A percentile compares a stretch with the other conserved stretches of the same genome.
Evolutionary conservation across 345 rosid species (phyloP).

Genomic region (Salix suchowensis): DNA sequence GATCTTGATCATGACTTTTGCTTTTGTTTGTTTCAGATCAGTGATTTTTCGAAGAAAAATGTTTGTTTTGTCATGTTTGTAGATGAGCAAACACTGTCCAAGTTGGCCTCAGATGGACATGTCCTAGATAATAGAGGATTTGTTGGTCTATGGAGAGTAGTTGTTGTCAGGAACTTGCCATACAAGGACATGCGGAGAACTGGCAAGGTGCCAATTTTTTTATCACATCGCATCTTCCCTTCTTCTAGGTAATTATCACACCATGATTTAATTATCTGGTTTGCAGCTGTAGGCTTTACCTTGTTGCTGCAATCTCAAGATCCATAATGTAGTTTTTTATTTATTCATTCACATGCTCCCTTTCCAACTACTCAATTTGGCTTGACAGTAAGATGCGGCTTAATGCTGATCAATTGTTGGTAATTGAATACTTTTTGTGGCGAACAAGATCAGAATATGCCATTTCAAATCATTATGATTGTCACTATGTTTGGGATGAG

Average conservation of each 20-base stretch:
- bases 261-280: slow-evolving; percentile 21
- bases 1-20: slow-evolving; percentile 1
- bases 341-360: slow-evolving; percentile 3
- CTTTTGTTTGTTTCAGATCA: slow-evolving; percentile 51
- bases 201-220: slow-evolving; percentile 90
- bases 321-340: slow-evolving; percentile 8
- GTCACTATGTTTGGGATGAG: slow-evolving; percentile 97
- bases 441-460: slow-evolving; percentile 75
- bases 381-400: slow-evolving; percentile 94
- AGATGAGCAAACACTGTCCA: slow-evolving; percentile 77
- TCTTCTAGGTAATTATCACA: slow-evolving; percentile 61
- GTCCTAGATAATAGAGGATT: slow-evolving; percentile 62
- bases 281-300: slow-evolving; percentile 4
- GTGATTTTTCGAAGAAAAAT: slow-evolving; percentile 72
- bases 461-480: slow-evolving; percentile 92
- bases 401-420: slow-evolving; percentile 64
- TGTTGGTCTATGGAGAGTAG: slow-evolving; percentile 83
- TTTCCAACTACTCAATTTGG: slow-evolving; percentile 88
- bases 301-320: neutral
- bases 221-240: slow-evolving; percentile 91
- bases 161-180: slow-evolving; percentile 72
- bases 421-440: slow-evolving; percentile 86
- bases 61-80: slow-evolving; percentile 88
- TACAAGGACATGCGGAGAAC: slow-evolving; percentile 75
- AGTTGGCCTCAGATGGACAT: slow-evolving; percentile 69